Percentiles rank a stretch among this genome's conserved stretches.
phyloP scores from a whole-genome alignment of 176 grass and related monocot species.

The Paspalum notatum region DNA sequence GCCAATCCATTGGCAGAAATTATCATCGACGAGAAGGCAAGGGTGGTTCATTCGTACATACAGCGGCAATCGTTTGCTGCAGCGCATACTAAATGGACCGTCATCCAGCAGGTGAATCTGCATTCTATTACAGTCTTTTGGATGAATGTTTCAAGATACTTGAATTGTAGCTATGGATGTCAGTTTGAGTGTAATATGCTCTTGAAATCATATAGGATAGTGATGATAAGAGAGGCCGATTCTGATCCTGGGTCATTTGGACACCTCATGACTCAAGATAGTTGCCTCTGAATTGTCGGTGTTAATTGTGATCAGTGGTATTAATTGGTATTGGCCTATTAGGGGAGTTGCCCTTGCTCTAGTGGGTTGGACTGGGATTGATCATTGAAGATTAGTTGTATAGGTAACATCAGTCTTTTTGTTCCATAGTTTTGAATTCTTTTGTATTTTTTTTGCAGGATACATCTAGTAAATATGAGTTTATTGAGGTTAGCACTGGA shows the following conservation, averaged over 20 bases:
- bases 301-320: background rate
- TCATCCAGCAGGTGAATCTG: conserved; percentile 63
- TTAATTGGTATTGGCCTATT: background rate
- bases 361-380: background rate
- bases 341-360: background rate
- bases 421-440: background rate
- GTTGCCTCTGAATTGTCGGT: background rate
- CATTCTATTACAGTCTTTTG: background rate
- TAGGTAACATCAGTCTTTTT: background rate
- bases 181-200: conserved; percentile 7
- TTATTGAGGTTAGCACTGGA: conserved; percentile 82
- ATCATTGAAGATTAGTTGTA: background rate
- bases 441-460: conserved; percentile 58
- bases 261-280: background rate
- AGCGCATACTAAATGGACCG: conserved; percentile 92
- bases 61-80: conserved; percentile 73
- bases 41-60: conserved; percentile 81
- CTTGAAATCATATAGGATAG: background rate
- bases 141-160: background rate
- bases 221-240: background rate
- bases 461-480: conserved; percentile 77
- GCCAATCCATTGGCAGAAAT: conserved; percentile 91
- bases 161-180: background rate
- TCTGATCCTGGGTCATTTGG: background rate
- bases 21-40: conserved; percentile 57